A percentile compares a stretch with the other conserved stretches of the same genome.
Evolutionary conservation across 2,329 filamentous ascomycete species (phyloP).

Genomic region (Aaosphaeria pasadenensis): DNA sequence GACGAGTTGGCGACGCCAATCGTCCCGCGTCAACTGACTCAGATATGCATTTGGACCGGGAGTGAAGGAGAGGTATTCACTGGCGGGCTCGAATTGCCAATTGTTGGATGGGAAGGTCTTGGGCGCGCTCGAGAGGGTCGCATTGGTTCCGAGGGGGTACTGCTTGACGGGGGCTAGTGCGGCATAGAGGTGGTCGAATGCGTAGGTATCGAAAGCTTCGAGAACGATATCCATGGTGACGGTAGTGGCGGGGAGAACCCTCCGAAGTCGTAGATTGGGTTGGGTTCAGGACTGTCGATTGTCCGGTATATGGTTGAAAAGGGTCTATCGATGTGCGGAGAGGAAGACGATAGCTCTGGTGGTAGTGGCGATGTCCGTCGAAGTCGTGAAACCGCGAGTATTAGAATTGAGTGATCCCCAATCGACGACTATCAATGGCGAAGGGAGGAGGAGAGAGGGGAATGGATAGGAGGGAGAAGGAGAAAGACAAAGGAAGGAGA

Average conservation of each 20-base stretch:
- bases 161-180: conserved; percentile 58
- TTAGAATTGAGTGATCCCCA: no score
- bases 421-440: no score
- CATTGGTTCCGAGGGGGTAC: conserved; percentile 51
- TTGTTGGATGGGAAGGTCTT: conserved; percentile 19
- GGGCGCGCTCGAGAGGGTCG: conserved; percentile 49
- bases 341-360: no score
- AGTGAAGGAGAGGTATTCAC: conserved; percentile 63
- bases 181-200: conserved; percentile 79
- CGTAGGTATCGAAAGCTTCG: conserved; percentile 76
- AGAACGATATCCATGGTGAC: conserved; percentile 85
- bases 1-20: conserved; percentile 69
- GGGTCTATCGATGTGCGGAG: no score
- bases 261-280: background rate
- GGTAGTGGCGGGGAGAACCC: conserved; percentile 4
- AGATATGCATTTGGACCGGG: conserved; percentile 75
- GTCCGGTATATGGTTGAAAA: no score
- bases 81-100: conserved; percentile 72
- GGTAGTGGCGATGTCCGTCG: no score
- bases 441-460: no score
- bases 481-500: no score
- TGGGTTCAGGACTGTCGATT: background rate
- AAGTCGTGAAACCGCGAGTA: no score
- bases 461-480: no score
- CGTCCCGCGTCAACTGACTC: conserved; percentile 75